Evolutionary conservation across 2,329 filamentous ascomycete genomes (phyloP), one percentile per base, ranked within the genome.

Genomic region (Fusarium buxicola): DNA sequence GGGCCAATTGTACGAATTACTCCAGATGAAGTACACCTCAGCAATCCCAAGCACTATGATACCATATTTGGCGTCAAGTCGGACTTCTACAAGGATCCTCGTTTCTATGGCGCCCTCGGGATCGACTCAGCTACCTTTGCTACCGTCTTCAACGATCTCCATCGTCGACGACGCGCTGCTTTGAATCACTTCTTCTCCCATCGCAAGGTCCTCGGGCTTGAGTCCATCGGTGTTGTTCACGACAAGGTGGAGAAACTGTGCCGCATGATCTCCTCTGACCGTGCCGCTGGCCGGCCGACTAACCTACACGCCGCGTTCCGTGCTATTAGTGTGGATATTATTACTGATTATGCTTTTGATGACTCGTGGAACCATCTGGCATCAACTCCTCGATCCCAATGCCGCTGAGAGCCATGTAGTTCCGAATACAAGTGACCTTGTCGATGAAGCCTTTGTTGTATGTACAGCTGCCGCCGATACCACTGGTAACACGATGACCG

Each of bases 141-240:
- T 7, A 81, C 78, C 0, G 68, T 76, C n/a, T 63, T 71, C 8
- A 76, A 79, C 54, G 72, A 78, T 18, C 66, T 74, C 7, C 81
- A 82, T 58, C 76, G 77, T 2, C 67, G 73, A 15, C 76, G 80
- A 4, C 76, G 80, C 12, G 72, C 60, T 5, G 70, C 77, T 3
- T 56, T 83, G 43, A 79, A 74, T 51, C 73, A 71, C 0, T 82
- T 80, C 69, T 83, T 82, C 62, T 80, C 80, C 3, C 74, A 72
- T 31, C 69, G 70, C 10, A 74, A 75, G 8, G 73, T 82, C 16
- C 56, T 66, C 7, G 64, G 64, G 2, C 65, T 81, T 3, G 72
- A 77, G 21, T 34, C 44, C 2, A 21, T 47, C 63, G 77, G 62
- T 58, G 74, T 74, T 41, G 75, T 82, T 11, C 60, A 73, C 8